Evolutionary conservation across 1,284 basidiomycete species (phyloP), one percentile per base, ranked within the genome.

Genomic region (Testicularia cyperi): DNA sequence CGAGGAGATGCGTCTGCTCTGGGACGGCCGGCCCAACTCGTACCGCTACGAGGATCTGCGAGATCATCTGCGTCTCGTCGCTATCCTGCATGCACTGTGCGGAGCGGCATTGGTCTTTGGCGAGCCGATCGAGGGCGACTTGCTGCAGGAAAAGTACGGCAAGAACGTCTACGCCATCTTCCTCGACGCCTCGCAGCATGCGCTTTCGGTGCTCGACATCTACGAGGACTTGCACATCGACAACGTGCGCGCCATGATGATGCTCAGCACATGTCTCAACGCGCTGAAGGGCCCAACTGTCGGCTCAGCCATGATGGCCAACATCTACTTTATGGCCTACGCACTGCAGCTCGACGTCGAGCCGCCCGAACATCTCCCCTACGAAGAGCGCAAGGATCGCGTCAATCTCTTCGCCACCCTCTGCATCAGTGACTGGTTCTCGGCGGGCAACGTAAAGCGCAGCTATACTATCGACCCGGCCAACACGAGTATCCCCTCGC

Each of bases 291-390:
- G 58, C n/a, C 65, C 68, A 9, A 38, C 44, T 7, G 53, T 63
- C n/a, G 65, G 62, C 9, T 40, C 42, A 2, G 49, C 43, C 23
- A 38, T 68, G 44, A 45, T 49, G 32, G 43, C 52, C 31, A 61
- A 56, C 25, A 54, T 60, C 32, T 46, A 54, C 21, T 58, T 62
- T 25, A 54, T 68, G 42, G 65, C 68, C 18, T 47, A 63, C 15
- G 44, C 63, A 5, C 53, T 70, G 6, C 58, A 68, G 16, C 44
- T 72, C 22, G 68, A 72, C 42, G 35, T 54, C 19, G 70, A 72
- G 18, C 70, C 70, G 4, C 52, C 67, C 29, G 38, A 47, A 7
- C 23, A 38, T 6, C 37, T 72, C 10, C 65, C 70, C 0, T 15
- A 22, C 5, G 48, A 53, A 8, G 65, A 70, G 41, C 47, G 56